These are phyloP conservation scores for Coriaria nepalensis DNA, from an alignment of 306 rosid species.

Conservation along the genomic window DNA sequence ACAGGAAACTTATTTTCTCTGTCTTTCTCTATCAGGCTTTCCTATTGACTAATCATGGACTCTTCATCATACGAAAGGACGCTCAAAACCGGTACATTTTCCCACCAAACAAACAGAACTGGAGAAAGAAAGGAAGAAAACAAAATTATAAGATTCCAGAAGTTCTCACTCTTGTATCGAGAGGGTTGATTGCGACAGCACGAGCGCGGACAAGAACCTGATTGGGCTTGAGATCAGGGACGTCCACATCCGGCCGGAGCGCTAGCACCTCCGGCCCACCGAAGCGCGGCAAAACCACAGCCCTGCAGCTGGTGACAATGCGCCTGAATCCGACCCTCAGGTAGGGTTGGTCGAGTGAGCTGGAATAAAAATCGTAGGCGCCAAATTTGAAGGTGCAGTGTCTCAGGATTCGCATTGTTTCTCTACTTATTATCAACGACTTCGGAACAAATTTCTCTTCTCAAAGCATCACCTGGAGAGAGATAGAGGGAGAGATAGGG, in stretches of 20 bases:
- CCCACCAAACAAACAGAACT: not conserved
- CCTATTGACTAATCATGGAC: too few species aligned
- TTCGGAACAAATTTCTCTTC: not conserved
- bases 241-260: conserved; percentile 29
- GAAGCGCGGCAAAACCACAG: conserved; percentile 58
- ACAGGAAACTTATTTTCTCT: too few species aligned
- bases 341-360: conserved; percentile 2
- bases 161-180: conserved; percentile 62
- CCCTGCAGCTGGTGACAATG: conserved; percentile 47
- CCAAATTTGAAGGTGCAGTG: not conserved
- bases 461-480: conserved; percentile 2
- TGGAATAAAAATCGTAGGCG: not conserved
- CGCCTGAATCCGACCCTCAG: conserved; percentile 15
- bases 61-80: too few species aligned
- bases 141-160: not conserved
- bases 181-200: conserved; percentile 78
- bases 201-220: conserved; percentile 44
- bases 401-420: conserved; percentile 25
- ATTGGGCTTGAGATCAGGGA: conserved; percentile 53
- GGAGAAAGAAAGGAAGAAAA: not conserved
- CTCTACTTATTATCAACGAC: not conserved
- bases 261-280: conserved; percentile 69
- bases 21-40: too few species aligned
- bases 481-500: conserved; percentile 1
- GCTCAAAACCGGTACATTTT: too few species aligned